phyloP scores from a whole-genome alignment of 352 stramenopile species.

The Phytopythium boreale region DNA sequence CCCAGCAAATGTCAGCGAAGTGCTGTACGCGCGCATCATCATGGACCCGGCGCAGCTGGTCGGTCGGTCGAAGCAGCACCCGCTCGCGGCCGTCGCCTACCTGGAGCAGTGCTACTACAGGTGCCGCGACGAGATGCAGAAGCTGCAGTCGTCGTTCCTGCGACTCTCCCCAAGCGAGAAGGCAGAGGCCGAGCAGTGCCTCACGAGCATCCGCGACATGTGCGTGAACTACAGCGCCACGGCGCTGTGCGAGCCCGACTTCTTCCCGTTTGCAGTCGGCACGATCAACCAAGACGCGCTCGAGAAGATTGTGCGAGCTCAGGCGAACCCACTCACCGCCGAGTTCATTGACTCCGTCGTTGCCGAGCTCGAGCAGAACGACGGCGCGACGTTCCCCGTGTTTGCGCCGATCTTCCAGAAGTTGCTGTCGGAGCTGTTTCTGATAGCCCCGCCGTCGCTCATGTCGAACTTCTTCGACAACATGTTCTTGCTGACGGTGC shows the following conservation, averaged over 20 bases:
- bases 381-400: conserved; percentile 34
- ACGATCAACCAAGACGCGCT: conserved; percentile 67
- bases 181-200: conserved; percentile 41
- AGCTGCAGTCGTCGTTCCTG: conserved; percentile 62
- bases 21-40: conserved; percentile 71
- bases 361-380: conserved; percentile 47
- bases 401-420: conserved; percentile 82
- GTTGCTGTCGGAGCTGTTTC: conserved; percentile 70
- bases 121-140: conserved; percentile 65
- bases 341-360: conserved; percentile 61
- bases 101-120: conserved; percentile 76
- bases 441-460: conserved; percentile 74
- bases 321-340: conserved; percentile 47
- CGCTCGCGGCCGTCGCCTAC: conserved; percentile 61
- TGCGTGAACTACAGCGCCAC: conserved; percentile 87
- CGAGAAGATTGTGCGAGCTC: conserved; percentile 62
- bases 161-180: conserved; percentile 47
- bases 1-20: conserved; percentile 46
- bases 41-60: conserved; percentile 49
- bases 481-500: conserved; percentile 56
- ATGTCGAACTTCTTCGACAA: conserved; percentile 78
- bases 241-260: conserved; percentile 77
- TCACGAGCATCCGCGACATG: conserved; percentile 63
- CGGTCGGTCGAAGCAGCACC: conserved; percentile 42
- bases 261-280: conserved; percentile 73